Conservation (phyloP, 768 basidiomycete species). For the Baorangia bicolor region DNA sequence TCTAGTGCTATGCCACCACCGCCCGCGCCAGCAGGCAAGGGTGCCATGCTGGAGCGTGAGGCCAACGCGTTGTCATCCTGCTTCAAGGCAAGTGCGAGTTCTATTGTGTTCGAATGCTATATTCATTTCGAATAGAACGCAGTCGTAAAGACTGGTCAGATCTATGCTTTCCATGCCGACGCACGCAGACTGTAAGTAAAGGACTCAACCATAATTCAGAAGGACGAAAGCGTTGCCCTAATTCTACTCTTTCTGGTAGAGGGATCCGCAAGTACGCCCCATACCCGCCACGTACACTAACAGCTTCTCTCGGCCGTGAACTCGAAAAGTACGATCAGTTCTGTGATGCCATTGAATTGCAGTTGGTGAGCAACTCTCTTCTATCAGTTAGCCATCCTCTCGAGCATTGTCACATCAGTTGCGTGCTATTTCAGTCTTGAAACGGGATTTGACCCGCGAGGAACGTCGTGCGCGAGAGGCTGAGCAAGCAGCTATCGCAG, state of each 20-base stretch:
- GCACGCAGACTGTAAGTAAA: constrained; percentile 57
- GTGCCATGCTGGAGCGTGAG: constrained; percentile 61
- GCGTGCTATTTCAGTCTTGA: constrained; percentile 67
- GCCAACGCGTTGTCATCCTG: constrained; percentile 53
- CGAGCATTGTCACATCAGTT: constrained; percentile 42
- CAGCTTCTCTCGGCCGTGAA: constrained; percentile 65
- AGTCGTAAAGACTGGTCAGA: constrained; percentile 67
- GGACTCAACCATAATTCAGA: not conserved
- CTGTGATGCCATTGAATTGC: constrained; percentile 74
- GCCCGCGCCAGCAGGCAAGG: constrained; percentile 41
- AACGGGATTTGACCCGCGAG: constrained; percentile 66
- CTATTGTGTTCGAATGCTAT: not conserved
- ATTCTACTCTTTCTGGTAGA: constrained; percentile 35
- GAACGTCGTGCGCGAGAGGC: constrained; percentile 51
- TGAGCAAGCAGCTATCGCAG: constrained; percentile 42
- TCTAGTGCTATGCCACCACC: constrained; percentile 50
- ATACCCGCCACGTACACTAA: constrained; percentile 63
- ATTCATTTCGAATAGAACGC: constrained; percentile 43
- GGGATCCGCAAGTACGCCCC: constrained; percentile 57
- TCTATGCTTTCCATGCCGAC: constrained; percentile 69
- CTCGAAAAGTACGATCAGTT: constrained; percentile 79
- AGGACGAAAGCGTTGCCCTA: not conserved
- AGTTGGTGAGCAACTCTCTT: constrained; percentile 49
- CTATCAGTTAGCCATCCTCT: not conserved
- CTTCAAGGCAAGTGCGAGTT: constrained; percentile 48